Percentiles rank a stretch among this genome's conserved stretches.
Evolutionary conservation across 169 alveolate species (phyloP).

Genomic region (Plasmodium gonderi): DNA sequence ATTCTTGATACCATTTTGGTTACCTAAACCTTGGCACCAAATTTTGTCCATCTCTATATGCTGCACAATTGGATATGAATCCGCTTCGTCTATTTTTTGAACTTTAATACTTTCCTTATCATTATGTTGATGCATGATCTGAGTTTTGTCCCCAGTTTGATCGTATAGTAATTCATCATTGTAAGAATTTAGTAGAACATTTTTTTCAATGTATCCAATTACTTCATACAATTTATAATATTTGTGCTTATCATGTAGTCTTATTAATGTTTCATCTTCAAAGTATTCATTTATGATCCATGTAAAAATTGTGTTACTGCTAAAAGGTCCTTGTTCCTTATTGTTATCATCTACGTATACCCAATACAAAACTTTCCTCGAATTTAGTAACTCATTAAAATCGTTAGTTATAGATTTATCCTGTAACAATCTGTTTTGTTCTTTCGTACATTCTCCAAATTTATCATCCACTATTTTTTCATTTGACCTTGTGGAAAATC

Average conservation of each 20-base stretch:
- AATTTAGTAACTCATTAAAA: constrained; percentile 26
- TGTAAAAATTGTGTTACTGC: constrained; percentile 77
- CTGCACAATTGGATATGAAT: too few relatives aligned
- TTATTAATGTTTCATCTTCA: constrained; percentile 69
- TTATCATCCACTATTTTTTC: neutral
- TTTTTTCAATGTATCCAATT: constrained; percentile 59
- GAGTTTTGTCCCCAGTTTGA: neutral
- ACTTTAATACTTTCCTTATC: neutral
- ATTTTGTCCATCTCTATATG: neutral
- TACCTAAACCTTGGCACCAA: neutral
- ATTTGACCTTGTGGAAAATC: constrained; percentile 8
- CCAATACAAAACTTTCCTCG: constrained; percentile 75
- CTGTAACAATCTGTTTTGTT: neutral
- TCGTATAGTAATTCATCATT: neutral
- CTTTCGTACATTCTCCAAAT: neutral
- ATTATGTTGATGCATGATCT: neutral
- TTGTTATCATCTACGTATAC: constrained; percentile 78
- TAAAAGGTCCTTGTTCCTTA: constrained; percentile 79
- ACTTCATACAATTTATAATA: constrained; percentile 53
- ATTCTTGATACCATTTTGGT: neutral
- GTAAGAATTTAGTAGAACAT: constrained; percentile 15
- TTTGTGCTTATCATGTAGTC: constrained; percentile 69
- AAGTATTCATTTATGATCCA: constrained; percentile 79
- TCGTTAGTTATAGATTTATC: constrained; percentile 18
- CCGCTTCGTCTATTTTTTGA: neutral